Conservation (phyloP, 2,329 filamentous ascomycete species). For the Diplodia intermedia region DNA sequence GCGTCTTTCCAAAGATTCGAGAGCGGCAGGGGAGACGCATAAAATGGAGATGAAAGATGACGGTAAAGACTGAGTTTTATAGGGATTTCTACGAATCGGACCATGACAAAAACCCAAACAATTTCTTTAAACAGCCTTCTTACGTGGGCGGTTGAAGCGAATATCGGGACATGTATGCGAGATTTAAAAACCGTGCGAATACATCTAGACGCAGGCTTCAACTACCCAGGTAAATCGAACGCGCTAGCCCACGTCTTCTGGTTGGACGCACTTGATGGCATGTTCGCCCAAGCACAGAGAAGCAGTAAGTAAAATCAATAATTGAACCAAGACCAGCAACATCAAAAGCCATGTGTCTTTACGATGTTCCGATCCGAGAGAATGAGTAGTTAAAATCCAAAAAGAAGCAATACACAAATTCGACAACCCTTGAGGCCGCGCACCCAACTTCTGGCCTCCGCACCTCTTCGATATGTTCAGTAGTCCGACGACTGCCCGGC, state of each 20-base stretch:
- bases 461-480: constrained; percentile 6
- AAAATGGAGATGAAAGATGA: background rate
- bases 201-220: no score
- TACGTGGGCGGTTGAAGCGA: no score
- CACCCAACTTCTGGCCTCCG: constrained; percentile 1
- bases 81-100: background rate
- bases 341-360: constrained; percentile 10
- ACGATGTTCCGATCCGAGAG: background rate
- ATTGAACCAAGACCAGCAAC: constrained; percentile 1
- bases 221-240: no score
- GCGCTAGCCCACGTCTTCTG: no score
- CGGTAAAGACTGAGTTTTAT: background rate
- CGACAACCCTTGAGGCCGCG: background rate
- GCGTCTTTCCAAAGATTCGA: no score
- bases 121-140: no score
- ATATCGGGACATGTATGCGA: no score
- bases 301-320: background rate
- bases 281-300: background rate
- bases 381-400: constrained; percentile 3
- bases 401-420: constrained; percentile 26
- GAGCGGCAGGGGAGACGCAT: no score
- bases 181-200: background rate
- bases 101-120: no score
- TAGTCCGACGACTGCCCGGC: constrained; percentile 11
- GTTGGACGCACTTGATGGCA: no score